These are phyloP conservation scores for Hypoxylon sp. DNA, from an alignment of 2,329 filamentous ascomycete genomes.

Conservation along the genomic window DNA sequence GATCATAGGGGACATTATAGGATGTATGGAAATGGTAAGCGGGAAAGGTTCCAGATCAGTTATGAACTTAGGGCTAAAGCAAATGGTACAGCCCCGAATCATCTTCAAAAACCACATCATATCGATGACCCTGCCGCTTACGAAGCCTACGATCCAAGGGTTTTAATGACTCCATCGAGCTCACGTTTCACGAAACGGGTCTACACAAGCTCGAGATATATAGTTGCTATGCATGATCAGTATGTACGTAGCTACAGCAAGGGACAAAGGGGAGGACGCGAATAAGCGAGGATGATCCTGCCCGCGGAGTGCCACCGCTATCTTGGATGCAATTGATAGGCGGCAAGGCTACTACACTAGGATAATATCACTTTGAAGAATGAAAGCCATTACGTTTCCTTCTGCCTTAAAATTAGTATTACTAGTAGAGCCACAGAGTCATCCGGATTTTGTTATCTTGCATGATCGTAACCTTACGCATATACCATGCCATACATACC, in stretches of 20 bases:
- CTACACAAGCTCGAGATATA: neutral
- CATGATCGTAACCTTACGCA: no score
- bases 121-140: constrained; percentile 44
- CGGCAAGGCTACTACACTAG: no score
- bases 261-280: neutral
- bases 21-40: constrained; percentile 24
- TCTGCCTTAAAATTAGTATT: no score
- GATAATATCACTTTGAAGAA: no score
- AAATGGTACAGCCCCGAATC: constrained; percentile 17
- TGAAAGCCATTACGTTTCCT: no score
- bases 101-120: constrained; percentile 28
- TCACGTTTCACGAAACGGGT: constrained; percentile 17
- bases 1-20: constrained; percentile 38
- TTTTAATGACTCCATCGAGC: constrained; percentile 50
- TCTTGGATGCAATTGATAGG: no score
- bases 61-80: neutral
- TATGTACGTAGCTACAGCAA: neutral
- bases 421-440: no score
- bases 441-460: no score
- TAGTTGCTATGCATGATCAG: neutral
- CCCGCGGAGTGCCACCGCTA: no score
- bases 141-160: constrained; percentile 60
- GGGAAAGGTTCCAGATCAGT: constrained; percentile 17
- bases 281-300: neutral
- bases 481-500: no score